Base-by-base conservation (phyloP, 371 early-diverging fungal genomes). In the Mortierella sp. region DNA sequence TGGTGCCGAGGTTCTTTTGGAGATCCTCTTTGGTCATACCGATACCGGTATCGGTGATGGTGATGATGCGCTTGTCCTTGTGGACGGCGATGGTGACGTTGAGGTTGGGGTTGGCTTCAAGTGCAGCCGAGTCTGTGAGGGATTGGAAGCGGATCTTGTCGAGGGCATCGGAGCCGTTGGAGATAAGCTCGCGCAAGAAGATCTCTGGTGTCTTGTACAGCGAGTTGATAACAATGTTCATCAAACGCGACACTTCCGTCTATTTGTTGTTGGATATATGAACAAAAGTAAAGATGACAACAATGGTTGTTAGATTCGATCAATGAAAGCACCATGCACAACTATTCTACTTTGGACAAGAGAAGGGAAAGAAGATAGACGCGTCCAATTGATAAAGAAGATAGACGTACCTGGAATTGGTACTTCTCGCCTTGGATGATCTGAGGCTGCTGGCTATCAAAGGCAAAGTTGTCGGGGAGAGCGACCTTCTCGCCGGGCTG, bases 21-120 rank as follows among this genome's bases (percentile, higher is more conserved):
- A 99, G 92, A 75, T 98, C 96, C 56, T 93, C 90, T 83, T 96
- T 94, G 56, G 97, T 98, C 99, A 99, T 99, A 72, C 99, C 99
- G 75, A 99, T 91, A 81, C 99, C 99, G 27, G 96, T 94, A 89
- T 99, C 99, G 32, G 93, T 91, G 75, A 99, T 98, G 4, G 93
- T 93, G 35, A 99, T 84, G 6, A 92, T 85, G 54, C 93, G 91
- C 48, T 91, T 79, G 27, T 92, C 94, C 76, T 90, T 91, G 89
- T 97, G 92, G 46, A 96, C 91, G 38, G 91, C 90, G 72, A 97
- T 94, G 12, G 92, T 90, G 80, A 98, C 95, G 56, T 93, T 92
- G 48, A 97, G 91, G 71, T 93, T 90, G 6, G 91, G 77, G 43
- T 91, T 91, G 51, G 82, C 71, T n/a, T 76, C 89, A 46, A 96